A percentile compares a stretch with the other conserved stretches of the same genome.
Conservation (phyloP, 805 yeast species). For the Ogataea saltuana region DNA sequence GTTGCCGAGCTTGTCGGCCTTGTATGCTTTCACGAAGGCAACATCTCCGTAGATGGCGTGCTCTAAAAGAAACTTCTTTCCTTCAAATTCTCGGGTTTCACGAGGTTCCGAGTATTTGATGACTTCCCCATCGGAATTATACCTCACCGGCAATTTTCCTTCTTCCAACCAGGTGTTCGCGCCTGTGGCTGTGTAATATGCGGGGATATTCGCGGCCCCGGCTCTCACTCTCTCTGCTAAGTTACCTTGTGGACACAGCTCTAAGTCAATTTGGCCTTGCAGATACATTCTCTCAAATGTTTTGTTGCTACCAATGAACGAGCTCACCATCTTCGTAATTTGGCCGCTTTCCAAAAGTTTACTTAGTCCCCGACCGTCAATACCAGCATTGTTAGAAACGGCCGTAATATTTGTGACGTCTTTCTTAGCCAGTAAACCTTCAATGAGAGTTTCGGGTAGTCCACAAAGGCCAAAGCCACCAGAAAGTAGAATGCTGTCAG, state of each 20-base stretch:
- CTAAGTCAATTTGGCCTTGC: constrained; percentile 46
- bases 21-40: constrained; percentile 48
- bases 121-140: constrained; percentile 40
- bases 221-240: constrained; percentile 50
- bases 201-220: constrained; percentile 51
- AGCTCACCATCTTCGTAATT: constrained; percentile 44
- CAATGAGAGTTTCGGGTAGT: constrained; percentile 45
- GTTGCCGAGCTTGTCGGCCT: constrained; percentile 50
- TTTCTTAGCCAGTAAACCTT: constrained; percentile 37
- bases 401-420: constrained; percentile 41
- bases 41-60: constrained; percentile 48
- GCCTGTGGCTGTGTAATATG: constrained; percentile 51
- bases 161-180: constrained; percentile 53
- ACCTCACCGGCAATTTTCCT: constrained; percentile 47
- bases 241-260: constrained; percentile 54
- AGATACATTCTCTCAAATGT: constrained; percentile 42
- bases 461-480: constrained; percentile 55
- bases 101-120: constrained; percentile 39
- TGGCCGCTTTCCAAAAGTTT: constrained; percentile 43
- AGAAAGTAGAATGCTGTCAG: constrained; percentile 39
- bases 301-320: constrained; percentile 49
- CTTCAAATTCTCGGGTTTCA: constrained; percentile 45
- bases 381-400: constrained; percentile 51
- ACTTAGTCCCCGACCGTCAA: constrained; percentile 45
- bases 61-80: constrained; percentile 45